phyloP scores from a whole-genome alignment of 2,329 filamentous ascomycete species.

The Clarireedia monteithiana region DNA sequence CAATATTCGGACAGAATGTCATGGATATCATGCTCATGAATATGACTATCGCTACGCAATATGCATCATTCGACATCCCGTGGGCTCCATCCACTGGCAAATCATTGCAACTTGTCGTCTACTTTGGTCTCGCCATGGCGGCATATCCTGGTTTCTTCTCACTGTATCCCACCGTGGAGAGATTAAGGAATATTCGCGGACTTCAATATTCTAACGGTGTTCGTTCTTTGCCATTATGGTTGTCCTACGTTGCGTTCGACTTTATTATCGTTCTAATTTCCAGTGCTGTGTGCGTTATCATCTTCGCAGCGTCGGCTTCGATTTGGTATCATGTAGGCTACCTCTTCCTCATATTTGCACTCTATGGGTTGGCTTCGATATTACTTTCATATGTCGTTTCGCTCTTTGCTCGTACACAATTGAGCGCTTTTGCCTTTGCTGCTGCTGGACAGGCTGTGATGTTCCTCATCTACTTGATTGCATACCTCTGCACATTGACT shows the following conservation, averaged over 20 bases:
- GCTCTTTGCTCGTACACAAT: slow-evolving; percentile 68
- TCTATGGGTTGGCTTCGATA: slow-evolving; percentile 74
- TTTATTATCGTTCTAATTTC: slow-evolving; percentile 63
- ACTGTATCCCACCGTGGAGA: slow-evolving; percentile 80
- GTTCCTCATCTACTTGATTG: slow-evolving; percentile 65
- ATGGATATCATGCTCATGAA: slow-evolving; percentile 60
- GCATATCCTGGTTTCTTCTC: slow-evolving; percentile 82
- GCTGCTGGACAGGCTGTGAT: slow-evolving; percentile 67
- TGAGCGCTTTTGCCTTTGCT: slow-evolving; percentile 77
- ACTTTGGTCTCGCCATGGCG: slow-evolving; percentile 71
- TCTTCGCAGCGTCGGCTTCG: slow-evolving; percentile 58
- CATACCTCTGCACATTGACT: slow-evolving; percentile 64
- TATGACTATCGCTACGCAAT: slow-evolving; percentile 62
- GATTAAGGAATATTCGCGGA: slow-evolving; percentile 69
- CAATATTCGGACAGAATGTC: slow-evolving; percentile 56
- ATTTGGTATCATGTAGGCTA: slow-evolving; percentile 76
- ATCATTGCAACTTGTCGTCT: slow-evolving; percentile 70
- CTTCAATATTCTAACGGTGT: slow-evolving; percentile 92
- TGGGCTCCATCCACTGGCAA: slow-evolving; percentile 63
- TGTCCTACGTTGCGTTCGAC: slow-evolving; percentile 76
- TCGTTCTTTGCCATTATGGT: slow-evolving; percentile 72
- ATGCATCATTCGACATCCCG: slow-evolving; percentile 67
- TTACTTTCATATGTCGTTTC: slow-evolving; percentile 76
- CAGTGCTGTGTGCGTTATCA: slow-evolving; percentile 56
- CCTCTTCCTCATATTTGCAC: slow-evolving; percentile 69